Base-by-base conservation (phyloP, 129 eudicot species). In the Helianthus annuus region DNA sequence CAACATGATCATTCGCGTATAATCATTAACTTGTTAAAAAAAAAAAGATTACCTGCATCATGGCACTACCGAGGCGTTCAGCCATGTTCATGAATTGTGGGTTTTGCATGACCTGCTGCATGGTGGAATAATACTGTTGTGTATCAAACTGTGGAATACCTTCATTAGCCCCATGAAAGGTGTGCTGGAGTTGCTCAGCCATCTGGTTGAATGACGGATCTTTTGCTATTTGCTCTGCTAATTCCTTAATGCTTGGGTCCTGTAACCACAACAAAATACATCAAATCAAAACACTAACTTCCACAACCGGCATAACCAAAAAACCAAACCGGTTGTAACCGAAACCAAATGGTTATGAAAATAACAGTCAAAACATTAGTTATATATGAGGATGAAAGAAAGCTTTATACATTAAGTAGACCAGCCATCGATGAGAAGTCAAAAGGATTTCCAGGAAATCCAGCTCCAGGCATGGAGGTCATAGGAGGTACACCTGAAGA, bases 51-150 rank as follows among this genome's bases (percentile, higher is more conserved):
- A 93, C 98, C 98, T 92, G 98, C 91, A 89, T 85, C 78, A 92
- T 85, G 13, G 98, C 90, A 74, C 68, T 79, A 46, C 98, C 98
- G 39, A 92, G 98, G 62, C 88, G 93, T 70, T 92, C 98, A 72
- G 98, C 98, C 98, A 89, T 92, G 81, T 51, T 84, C 98, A 92
- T 87, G 57, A 92, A 92, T 32, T 92, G 96, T 46, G 98, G 98
- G 55, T 92, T 92, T 80, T 92, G 96, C 98, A 92, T 92, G 72
- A 92, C 96, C 69, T 92, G 96, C 69, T 92, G 98, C 98, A 92
- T 87, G 34, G 96, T 92, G 19, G 91, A 81, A 64, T 83, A 83
- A 77, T 92, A 92, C 75, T 89, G 95, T 60, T 87, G 90, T 10
- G 92, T 67, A 78, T 92, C 96, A 80, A 92, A 85, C 74, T 83